These are phyloP conservation scores for Peniophora sp. DNA, from an alignment of 1,284 basidiomycete species.

Conservation along the genomic window DNA sequence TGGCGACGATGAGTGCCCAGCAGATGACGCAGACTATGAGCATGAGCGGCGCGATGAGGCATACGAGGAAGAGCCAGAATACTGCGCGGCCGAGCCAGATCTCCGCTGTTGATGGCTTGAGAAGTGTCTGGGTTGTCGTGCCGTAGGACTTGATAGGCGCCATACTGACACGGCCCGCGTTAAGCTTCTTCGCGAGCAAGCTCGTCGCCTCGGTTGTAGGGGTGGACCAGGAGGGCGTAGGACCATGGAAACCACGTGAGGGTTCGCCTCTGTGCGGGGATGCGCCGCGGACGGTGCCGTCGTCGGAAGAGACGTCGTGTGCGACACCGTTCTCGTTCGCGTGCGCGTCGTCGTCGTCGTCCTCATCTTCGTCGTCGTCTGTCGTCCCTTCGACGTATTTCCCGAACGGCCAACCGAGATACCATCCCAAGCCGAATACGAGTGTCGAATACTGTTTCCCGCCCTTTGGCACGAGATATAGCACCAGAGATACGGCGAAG, in stretches of 20 bases:
- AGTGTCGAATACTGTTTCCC: conserved; percentile 83
- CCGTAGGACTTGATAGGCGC: conserved; percentile 60
- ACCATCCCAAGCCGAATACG: conserved; percentile 90
- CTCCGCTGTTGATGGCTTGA: conserved; percentile 27
- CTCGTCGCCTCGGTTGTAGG: conserved; percentile 24
- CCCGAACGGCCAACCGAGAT: conserved; percentile 96
- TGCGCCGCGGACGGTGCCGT: conserved; percentile 9
- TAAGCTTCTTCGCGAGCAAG: conserved; percentile 19
- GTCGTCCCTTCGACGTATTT: conserved; percentile 94
- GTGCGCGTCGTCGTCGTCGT: conserved; percentile 34
- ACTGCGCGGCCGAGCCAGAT: conserved; percentile 59
- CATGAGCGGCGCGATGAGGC: conserved; percentile 85
- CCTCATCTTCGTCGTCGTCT: conserved; percentile 32
- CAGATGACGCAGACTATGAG: conserved; percentile 81
- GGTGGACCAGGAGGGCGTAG: conserved; percentile 22
- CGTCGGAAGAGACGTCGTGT: conserved; percentile 6
- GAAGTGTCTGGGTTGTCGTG: conserved; percentile 26
- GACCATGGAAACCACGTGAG: not conserved
- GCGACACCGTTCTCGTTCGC: conserved; percentile 4
- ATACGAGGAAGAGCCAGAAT: conserved; percentile 75
- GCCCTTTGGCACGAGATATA: conserved; percentile 73
- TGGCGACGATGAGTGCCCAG: conserved; percentile 90
- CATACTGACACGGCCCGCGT: conserved; percentile 17
- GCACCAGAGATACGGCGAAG: conserved; percentile 56
- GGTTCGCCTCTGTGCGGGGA: not conserved